These are phyloP conservation scores for Sordariomycetes sp. DNA, from an alignment of 2,329 filamentous ascomycete genomes.

Conservation along the genomic window DNA sequence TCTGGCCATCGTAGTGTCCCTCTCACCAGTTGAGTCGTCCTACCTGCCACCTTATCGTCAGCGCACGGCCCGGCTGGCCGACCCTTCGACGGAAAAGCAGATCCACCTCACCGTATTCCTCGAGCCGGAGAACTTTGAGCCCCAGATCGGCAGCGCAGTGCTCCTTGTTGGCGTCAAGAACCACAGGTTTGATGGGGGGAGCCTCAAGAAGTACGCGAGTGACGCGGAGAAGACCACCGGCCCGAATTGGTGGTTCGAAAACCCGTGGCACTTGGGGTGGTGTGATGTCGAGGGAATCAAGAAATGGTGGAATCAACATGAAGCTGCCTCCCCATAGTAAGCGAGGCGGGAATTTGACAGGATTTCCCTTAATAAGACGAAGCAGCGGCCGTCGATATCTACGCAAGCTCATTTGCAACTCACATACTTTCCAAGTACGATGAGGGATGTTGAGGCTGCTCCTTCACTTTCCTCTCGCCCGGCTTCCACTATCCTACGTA, in stretches of 20 bases:
- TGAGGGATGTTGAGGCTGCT: too few species aligned
- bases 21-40: slow-evolving; percentile 38
- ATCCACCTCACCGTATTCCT: slow-evolving; percentile 46
- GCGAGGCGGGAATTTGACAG: too few species aligned
- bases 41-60: slow-evolving; percentile 40
- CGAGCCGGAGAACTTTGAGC: slow-evolving; percentile 38
- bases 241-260: slow-evolving; percentile 41
- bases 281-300: slow-evolving; percentile 36
- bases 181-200: slow-evolving; percentile 40
- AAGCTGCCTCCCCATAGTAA: too few species aligned
- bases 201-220: slow-evolving; percentile 34
- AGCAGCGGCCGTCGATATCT: too few species aligned
- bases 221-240: slow-evolving; percentile 21
- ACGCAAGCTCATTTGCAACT: too few species aligned
- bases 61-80: slow-evolving; percentile 39
- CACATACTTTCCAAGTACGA: too few species aligned
- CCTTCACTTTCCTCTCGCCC: too few species aligned
- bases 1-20: slow-evolving; percentile 37
- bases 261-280: slow-evolving; percentile 36
- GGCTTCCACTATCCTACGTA: too few species aligned
- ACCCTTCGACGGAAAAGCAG: slow-evolving; percentile 41
- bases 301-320: slow-evolving; percentile 43
- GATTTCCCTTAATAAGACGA: too few species aligned
- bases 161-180: slow-evolving; percentile 48
- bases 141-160: slow-evolving; percentile 37